Base-by-base conservation (phyloP, 139 green algal species). In the Chlorella ohadii region DNA sequence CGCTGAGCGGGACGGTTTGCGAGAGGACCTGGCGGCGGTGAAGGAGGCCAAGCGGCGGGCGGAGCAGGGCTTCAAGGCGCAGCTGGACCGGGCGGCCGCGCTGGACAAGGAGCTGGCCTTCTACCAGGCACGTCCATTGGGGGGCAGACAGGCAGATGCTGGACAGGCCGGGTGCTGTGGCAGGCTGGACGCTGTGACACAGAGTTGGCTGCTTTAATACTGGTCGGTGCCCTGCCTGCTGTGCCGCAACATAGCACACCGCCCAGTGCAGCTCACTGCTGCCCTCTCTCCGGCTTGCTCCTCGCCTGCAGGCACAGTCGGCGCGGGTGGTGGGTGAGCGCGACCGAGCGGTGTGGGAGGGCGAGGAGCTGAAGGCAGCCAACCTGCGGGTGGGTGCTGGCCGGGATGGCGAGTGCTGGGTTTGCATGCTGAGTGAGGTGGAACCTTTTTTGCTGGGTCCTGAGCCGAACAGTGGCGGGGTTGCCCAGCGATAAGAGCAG, bases 51-150 rank as follows among this genome's bases (percentile, higher is more conserved):
- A 89, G 68, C 79, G 87, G 11, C 57, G 70, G 6, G 78, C 74
- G 19, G 84, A 90, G 66, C 44, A 85, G 79, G 75, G 77, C 34
- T 31, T 73, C 41, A 72, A 61, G 55, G 13, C 38, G 23, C 79
- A 89, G 65, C 72, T 73, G 51, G 79, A 89, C 70, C 56, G 51
- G 1, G 75, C 44, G 1, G 38, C 79, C 22, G 38, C 55, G 16
- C 84, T 90, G 80, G 87, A 90, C 55, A 80, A 72, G 27, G 87
- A 90, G 85, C 87, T 90, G 34, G 47, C 67, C 13, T 90, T 90
- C 36, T 90, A 89, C 47, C 87, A 90, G 84, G 44, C 11, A 11
- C 7, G 44, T 11, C 11, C n/a, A n/a, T n/a, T n/a, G n/a, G n/a
- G n/a, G 44, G 44, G 44, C 44, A 9, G 44, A 6, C 44, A 51